Evolutionary conservation across 2,329 filamentous ascomycete genomes (phyloP).

Genomic region (Pestalotiopsis sp.): DNA sequence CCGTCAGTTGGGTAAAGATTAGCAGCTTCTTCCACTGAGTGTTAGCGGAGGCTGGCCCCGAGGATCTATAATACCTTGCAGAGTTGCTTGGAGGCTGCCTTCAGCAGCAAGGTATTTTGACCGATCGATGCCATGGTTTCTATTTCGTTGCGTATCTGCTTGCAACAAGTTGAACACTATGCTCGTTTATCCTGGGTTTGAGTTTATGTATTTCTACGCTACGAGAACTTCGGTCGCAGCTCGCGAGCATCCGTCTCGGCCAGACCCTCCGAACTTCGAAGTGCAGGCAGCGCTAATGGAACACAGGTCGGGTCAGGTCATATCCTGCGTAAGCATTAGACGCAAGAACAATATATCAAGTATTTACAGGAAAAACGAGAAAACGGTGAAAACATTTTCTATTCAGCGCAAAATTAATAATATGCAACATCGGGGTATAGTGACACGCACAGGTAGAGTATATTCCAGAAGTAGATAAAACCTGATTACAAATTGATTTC

Average conservation of each 20-base stretch:
- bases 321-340: too few species aligned
- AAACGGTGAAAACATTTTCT: too few species aligned
- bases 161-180: background rate
- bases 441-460: too few species aligned
- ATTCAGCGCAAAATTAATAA: too few species aligned
- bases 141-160: background rate
- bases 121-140: background rate
- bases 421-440: too few species aligned
- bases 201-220: background rate
- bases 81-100: background rate
- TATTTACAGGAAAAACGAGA: too few species aligned
- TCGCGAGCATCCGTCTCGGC: background rate
- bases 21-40: background rate
- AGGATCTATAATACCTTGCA: background rate
- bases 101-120: background rate
- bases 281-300: background rate
- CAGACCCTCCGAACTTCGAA: background rate
- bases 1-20: background rate
- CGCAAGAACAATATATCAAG: too few species aligned
- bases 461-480: too few species aligned
- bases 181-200: background rate
- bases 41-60: background rate
- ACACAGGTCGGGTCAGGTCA: background rate
- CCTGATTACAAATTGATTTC: too few species aligned
- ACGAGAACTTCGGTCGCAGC: background rate